phyloP scores from a whole-genome alignment of 1,284 basidiomycete genomes.

The Apiotrichum mycotoxinovorans region DNA sequence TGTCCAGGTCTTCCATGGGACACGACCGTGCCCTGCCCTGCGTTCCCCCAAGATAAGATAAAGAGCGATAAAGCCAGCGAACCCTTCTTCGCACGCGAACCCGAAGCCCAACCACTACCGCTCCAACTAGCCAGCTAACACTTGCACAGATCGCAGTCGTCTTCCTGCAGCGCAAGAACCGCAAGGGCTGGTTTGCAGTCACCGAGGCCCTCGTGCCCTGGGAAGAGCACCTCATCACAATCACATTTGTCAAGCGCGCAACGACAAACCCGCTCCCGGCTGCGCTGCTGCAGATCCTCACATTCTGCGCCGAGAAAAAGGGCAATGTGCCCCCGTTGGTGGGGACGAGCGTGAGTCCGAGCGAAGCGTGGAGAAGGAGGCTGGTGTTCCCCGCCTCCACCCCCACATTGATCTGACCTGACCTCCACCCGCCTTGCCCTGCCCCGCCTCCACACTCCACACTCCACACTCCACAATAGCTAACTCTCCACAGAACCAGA shows the following conservation, averaged over 20 bases:
- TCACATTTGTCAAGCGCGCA: conserved; percentile 18
- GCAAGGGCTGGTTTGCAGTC: conserved; percentile 47
- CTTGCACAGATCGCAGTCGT: conserved; percentile 39
- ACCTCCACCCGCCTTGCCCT: too few relatives aligned
- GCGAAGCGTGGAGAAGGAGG: not conserved
- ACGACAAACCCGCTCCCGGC: conserved; percentile 23
- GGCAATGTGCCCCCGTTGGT: conserved; percentile 38
- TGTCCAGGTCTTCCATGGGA: too few relatives aligned
- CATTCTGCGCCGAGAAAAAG: conserved; percentile 39
- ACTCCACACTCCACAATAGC: not conserved
- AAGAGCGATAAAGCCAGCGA: too few relatives aligned
- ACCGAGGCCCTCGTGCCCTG: conserved; percentile 48
- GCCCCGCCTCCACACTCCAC: not conserved
- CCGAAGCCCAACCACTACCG: too few relatives aligned
- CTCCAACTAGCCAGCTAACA: conserved; percentile 3
- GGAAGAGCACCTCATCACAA: conserved; percentile 47
- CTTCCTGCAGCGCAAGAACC: conserved; percentile 42
- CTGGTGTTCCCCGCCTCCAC: too few relatives aligned
- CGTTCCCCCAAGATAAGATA: too few relatives aligned
- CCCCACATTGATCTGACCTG: too few relatives aligned
- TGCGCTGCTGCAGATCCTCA: conserved; percentile 36
- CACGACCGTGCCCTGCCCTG: too few relatives aligned
- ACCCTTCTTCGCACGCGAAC: too few relatives aligned
- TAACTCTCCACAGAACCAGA: conserved; percentile 24
- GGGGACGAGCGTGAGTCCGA: conserved; percentile 23